These are phyloP conservation scores for Kodamaea laetipori DNA, from an alignment of 805 yeast species.

Conservation along the genomic window DNA sequence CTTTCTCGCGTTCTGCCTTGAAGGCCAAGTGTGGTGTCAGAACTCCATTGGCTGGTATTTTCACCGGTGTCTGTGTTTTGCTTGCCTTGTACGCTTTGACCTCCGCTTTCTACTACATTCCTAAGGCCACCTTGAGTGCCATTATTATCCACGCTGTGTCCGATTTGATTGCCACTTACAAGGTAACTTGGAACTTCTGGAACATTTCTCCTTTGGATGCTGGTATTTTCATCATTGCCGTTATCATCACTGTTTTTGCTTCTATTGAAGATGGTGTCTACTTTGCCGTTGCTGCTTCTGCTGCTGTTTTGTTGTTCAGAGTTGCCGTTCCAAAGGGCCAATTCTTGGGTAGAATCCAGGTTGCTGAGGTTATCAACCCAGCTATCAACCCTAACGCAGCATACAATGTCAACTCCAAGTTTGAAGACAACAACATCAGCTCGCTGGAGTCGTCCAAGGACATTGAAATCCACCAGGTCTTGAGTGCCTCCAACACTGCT, in stretches of 20 bases:
- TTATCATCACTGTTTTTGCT: slow-evolving; percentile 72
- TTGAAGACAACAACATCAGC: slow-evolving; percentile 12
- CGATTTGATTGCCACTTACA: slow-evolving; percentile 74
- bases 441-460: slow-evolving; percentile 29
- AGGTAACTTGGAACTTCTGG: slow-evolving; percentile 70
- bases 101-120: slow-evolving; percentile 81
- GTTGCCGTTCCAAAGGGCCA: slow-evolving; percentile 79
- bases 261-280: slow-evolving; percentile 88
- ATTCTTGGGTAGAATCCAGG: slow-evolving; percentile 76
- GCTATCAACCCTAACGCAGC: slow-evolving; percentile 26
- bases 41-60: slow-evolving; percentile 90
- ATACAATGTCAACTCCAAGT: slow-evolving; percentile 6
- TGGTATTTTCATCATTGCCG: slow-evolving; percentile 70
- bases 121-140: slow-evolving; percentile 84
- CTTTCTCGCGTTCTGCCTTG: slow-evolving; percentile 91
- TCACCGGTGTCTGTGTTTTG: slow-evolving; percentile 85
- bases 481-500: slow-evolving; percentile 32
- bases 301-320: slow-evolving; percentile 70
- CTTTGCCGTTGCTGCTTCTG: slow-evolving; percentile 84
- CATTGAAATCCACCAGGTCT: slow-evolving; percentile 47
- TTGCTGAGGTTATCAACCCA: slow-evolving; percentile 73
- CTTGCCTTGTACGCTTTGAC: slow-evolving; percentile 86
- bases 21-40: slow-evolving; percentile 94
- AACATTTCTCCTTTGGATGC: slow-evolving; percentile 72
- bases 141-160: slow-evolving; percentile 92